Base-by-base conservation (phyloP, 1,284 basidiomycete species). In the Malassezia arunalokei region DNA sequence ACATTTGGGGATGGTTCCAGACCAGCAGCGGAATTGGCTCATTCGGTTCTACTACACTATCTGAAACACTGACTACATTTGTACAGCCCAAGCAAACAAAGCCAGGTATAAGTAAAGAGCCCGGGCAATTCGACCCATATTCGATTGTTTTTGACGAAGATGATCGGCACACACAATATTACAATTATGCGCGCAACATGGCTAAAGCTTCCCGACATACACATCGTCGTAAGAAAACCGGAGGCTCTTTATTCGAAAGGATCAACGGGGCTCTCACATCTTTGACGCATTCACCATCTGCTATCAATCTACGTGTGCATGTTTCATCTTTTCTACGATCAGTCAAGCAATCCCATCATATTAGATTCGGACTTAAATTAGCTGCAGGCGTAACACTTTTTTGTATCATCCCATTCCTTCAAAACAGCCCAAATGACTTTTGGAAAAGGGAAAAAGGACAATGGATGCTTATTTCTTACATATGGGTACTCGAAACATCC, bases 401-500 rank as follows among this genome's bases (percentile, higher is more conserved):
- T 0, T 66, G 73, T 6, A 47, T 78, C 2, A 77, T 77, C 0
- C 72, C 73, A 0, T 75, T 76, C 44, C 56, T 78, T 6, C 39
- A 47, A 6, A 49, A 43, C 3, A 47, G 39, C 5, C 17, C 73
- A 0, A 58, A 75, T 12, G 28, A 54, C 3, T 77, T 75, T 75
- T 78, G 74, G 63, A 62, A 64, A 12, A 40, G 53, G 0, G 62
- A 67, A 15, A 58, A 75, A 20, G 76, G 76, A 14, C 73, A 74
- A 43, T 78, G 77, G 66, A 70, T 74, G 60, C 54, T 71, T 52
- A 58, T 71, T 27, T 57, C 63, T 6, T 71, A 63, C 42, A 61
- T 77, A 56, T 78, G 75, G 55, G 76, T 76, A 8, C 58, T 78
- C 30, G 77, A 78, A 44, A 72, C 75, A 9, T 75, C 74, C 6